phyloP scores from a whole-genome alignment of 768 basidiomycete species.

The Boletus reticulatus region DNA sequence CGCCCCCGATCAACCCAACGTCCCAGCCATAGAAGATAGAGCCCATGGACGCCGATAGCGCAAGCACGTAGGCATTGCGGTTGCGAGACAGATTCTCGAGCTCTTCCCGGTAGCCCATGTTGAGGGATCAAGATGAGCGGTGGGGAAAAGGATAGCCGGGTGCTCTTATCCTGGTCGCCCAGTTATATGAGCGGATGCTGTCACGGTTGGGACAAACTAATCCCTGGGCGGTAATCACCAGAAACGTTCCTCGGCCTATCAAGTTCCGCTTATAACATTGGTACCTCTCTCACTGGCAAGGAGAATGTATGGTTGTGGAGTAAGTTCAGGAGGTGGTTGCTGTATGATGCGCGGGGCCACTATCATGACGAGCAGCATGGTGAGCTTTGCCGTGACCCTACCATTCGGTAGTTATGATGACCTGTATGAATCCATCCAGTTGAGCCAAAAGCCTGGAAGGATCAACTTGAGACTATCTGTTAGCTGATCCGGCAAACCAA shows the following conservation, averaged over 20 bases:
- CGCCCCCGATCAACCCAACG: conserved; percentile 48
- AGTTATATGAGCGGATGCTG: neutral
- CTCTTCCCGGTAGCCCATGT: conserved; percentile 25
- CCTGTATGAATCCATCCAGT: neutral
- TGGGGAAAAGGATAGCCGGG: neutral
- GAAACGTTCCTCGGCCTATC: neutral
- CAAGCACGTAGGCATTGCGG: conserved; percentile 46
- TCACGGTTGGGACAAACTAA: neutral
- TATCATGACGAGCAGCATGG: neutral
- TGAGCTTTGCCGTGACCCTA: neutral
- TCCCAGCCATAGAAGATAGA: conserved; percentile 53
- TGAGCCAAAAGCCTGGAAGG: neutral
- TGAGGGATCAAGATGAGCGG: neutral
- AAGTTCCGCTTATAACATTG: neutral
- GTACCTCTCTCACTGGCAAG: neutral
- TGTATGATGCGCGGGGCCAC: neutral
- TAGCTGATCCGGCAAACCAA: too few species aligned
- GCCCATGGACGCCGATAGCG: conserved; percentile 45
- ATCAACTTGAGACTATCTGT: neutral
- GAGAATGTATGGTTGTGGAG: too few species aligned
- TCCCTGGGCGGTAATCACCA: neutral
- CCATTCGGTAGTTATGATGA: neutral
- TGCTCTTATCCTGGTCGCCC: too few species aligned
- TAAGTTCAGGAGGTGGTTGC: neutral
- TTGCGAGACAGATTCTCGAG: conserved; percentile 29